Conservation (phyloP, 139 green algal genomes). For the Coelastrella sp. region DNA sequence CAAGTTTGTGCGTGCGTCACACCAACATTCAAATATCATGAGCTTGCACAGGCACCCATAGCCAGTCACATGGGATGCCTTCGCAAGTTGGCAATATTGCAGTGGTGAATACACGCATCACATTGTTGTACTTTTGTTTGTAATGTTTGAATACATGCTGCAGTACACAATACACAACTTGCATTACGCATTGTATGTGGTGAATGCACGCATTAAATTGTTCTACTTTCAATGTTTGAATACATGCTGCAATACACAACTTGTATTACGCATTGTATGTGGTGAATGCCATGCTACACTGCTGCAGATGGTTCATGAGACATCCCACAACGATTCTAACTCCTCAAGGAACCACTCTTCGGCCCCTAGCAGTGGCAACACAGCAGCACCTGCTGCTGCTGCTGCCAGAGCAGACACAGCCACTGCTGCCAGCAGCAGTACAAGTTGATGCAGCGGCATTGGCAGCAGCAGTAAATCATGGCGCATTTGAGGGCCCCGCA, state of each 20-base stretch:
- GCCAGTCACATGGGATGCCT: too few species aligned
- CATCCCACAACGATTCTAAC: neutral
- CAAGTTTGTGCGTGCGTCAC: too few species aligned
- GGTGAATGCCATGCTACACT: neutral
- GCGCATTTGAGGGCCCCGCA: neutral
- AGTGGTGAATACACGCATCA: neutral
- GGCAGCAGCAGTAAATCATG: constrained; percentile 19
- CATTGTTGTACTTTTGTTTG: neutral
- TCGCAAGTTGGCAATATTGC: neutral
- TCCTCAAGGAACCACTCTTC: neutral
- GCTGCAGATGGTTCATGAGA: constrained; percentile 24
- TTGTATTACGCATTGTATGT: neutral
- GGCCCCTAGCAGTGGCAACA: constrained; percentile 7
- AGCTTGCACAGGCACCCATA: too few species aligned
- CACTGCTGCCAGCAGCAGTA: constrained; percentile 14
- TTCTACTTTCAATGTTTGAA: neutral
- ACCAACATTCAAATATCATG: too few species aligned
- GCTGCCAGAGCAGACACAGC: constrained; percentile 27
- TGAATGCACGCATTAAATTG: too few species aligned
- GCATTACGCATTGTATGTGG: neutral
- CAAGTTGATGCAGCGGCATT: neutral
- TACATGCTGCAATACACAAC: neutral
- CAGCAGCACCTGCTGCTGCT: constrained; percentile 33
- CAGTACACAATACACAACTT: neutral
- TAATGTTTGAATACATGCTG: neutral